A percentile compares a stretch with the other conserved stretches of the same genome.
Evolutionary conservation across 2,329 filamentous ascomycete genomes (phyloP).

Genomic region (Penicillium sp.): DNA sequence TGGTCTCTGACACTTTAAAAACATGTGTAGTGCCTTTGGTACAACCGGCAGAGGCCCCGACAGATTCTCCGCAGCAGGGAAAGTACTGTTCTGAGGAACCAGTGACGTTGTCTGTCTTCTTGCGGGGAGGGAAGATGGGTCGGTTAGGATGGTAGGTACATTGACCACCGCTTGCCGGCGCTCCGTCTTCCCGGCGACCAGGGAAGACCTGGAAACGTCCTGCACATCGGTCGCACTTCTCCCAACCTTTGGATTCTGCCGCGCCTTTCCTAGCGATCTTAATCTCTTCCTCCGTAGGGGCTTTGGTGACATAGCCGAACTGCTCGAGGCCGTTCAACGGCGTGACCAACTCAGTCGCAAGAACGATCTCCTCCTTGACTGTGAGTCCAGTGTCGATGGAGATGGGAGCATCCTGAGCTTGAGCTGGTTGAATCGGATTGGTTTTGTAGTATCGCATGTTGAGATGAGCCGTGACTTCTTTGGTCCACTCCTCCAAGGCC

Average conservation of each 20-base stretch:
- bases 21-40: constrained; percentile 71
- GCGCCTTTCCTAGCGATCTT: constrained; percentile 64
- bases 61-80: constrained; percentile 72
- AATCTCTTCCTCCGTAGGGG: constrained; percentile 67
- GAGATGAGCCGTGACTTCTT: constrained; percentile 53
- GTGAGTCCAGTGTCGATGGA: constrained; percentile 69
- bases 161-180: constrained; percentile 69
- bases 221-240: constrained; percentile 83
- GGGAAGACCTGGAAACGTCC: constrained; percentile 90
- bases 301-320: constrained; percentile 70
- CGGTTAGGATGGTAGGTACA: constrained; percentile 83
- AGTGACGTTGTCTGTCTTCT: constrained; percentile 56
- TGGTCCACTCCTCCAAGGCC: constrained; percentile 68
- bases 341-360: constrained; percentile 64
- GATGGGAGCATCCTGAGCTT: constrained; percentile 43
- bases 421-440: constrained; percentile 23
- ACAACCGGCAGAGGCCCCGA: constrained; percentile 75
- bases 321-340: constrained; percentile 62
- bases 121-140: constrained; percentile 57
- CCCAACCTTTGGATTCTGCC: constrained; percentile 69
- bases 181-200: constrained; percentile 73
- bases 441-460: constrained; percentile 38
- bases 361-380: constrained; percentile 63
- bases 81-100: constrained; percentile 62
- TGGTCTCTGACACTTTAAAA: constrained; percentile 76